Percentiles rank a stretch among this genome's conserved stretches.
These are phyloP conservation scores for Scutellaria minor DNA, from an alignment of 257 asterid species.

Conservation along the genomic window DNA sequence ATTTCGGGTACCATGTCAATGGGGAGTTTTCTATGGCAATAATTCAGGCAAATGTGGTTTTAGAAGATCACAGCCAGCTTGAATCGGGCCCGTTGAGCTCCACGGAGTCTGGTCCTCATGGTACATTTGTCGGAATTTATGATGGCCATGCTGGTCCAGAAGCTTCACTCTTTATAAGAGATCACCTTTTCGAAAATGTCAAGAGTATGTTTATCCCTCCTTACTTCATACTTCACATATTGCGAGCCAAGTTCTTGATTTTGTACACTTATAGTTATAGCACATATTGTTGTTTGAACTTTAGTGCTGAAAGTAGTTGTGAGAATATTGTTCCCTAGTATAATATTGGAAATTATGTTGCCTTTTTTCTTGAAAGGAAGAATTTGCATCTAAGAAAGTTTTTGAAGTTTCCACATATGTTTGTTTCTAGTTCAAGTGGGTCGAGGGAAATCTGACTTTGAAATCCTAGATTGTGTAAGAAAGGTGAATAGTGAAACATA, in stretches of 20 bases:
- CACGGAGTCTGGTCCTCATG: slow-evolving; percentile 61
- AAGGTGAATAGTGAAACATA: too few relatives aligned
- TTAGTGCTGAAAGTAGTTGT: slow-evolving; percentile 29
- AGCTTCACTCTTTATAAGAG: slow-evolving; percentile 62
- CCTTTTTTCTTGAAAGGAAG: slow-evolving; percentile 28
- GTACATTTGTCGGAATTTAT: slow-evolving; percentile 86
- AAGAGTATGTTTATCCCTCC: slow-evolving; percentile 55
- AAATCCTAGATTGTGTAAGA: too few relatives aligned
- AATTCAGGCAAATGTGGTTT: slow-evolving; percentile 68
- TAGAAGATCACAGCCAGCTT: slow-evolving; percentile 84
- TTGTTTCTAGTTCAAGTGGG: slow-evolving; percentile 23
- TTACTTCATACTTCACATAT: neutral
- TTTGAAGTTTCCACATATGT: neutral
- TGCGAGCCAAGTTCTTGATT: slow-evolving; percentile 5
- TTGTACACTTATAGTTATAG: slow-evolving; percentile 6
- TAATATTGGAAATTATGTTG: slow-evolving; percentile 26
- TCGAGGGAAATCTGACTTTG: too few relatives aligned
- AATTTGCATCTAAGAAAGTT: slow-evolving; percentile 33
- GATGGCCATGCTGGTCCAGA: slow-evolving; percentile 93
- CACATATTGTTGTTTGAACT: slow-evolving; percentile 8
- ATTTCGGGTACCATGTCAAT: slow-evolving; percentile 63
- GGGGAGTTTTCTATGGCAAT: slow-evolving; percentile 88
- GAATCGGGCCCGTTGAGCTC: slow-evolving; percentile 81
- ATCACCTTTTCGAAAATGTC: slow-evolving; percentile 63
- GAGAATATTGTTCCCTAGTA: slow-evolving; percentile 32